Base-by-base conservation (phyloP, 2,329 filamentous ascomycete species). In the Xylaria sp. region DNA sequence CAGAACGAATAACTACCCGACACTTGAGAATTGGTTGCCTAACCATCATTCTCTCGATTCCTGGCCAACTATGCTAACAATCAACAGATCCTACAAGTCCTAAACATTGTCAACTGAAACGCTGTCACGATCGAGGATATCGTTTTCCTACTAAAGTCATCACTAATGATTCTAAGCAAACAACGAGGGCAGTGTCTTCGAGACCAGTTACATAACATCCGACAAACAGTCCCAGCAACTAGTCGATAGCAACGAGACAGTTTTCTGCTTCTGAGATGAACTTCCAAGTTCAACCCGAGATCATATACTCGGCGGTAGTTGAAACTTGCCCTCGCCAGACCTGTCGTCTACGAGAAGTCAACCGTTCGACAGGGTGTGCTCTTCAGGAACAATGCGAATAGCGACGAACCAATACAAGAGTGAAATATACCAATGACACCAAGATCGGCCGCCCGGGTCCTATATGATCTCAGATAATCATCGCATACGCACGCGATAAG, bases 221-320 rank as follows among this genome's bases (percentile, higher is more conserved):
- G 23, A 30, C 5, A 30, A 5, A 5, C 23, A 30, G 23, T 30
- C 5, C 23, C 23, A 30, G 23, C 23, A 5, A 30, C 23, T 6
- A 5, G 5, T 5, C 4, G 23, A 30, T 30, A 30, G 23, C 23
- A 42, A 42, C 9, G 52, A 58, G 61, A 58, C 58, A 60, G 48
- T 58, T 53, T 52, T 16, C 23, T 39, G 16, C 19, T 52, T 34
- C 18, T 11, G 11, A 16, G 19, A 13, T 10, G 30, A 35, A 55
- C 58, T 55, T 58, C 16, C 16, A 16, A 16, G 23, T 50, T 37
- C 55, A 18, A 53, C 23, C n/a, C 1, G n/a, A 58, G 49, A 49
- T 47, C 23, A 30, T 5, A 30, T 30, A 4, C 23, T 30, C 11
- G 13, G 13, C 42, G 42, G 58, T 60, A 58, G 60, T 55, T 54